Conservation (phyloP, 345 rosid genomes). For the Dimocarpus longan region DNA sequence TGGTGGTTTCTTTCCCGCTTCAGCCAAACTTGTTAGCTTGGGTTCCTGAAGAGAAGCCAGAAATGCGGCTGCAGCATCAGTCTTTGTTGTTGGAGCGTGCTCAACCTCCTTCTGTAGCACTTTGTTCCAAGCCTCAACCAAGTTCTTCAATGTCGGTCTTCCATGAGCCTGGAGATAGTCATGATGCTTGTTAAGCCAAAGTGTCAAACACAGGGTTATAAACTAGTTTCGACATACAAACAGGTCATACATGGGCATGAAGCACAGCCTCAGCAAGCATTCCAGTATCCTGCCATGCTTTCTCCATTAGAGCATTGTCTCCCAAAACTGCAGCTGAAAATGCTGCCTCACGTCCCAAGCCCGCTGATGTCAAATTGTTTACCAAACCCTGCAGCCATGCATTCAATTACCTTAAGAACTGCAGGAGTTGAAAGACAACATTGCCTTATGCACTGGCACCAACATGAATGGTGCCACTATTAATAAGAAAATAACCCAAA, state of each 20-base stretch:
- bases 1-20: constrained; percentile 79
- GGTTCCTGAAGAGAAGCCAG: constrained; percentile 89
- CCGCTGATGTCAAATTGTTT: constrained; percentile 83
- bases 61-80: constrained; percentile 93
- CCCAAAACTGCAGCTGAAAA: constrained; percentile 94
- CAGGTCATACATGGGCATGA: constrained; percentile 85
- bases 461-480: constrained; percentile 7
- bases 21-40: constrained; percentile 84
- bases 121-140: constrained; percentile 92
- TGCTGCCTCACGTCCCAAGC: constrained; percentile 95
- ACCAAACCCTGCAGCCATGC: constrained; percentile 65
- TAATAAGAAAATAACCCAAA: background rate
- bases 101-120: constrained; percentile 85
- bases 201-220: constrained; percentile 6
- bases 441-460: constrained; percentile 1
- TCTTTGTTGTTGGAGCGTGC: constrained; percentile 67
- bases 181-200: constrained; percentile 25
- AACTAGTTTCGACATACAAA: background rate
- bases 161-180: constrained; percentile 81
- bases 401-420: constrained; percentile 4
- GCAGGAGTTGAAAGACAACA: background rate
- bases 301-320: constrained; percentile 97
- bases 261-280: constrained; percentile 99
- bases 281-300: constrained; percentile 98
- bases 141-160: constrained; percentile 81